Base-by-base conservation (phyloP, 2,329 filamentous ascomycete species). In the Boeremia lycopersici region DNA sequence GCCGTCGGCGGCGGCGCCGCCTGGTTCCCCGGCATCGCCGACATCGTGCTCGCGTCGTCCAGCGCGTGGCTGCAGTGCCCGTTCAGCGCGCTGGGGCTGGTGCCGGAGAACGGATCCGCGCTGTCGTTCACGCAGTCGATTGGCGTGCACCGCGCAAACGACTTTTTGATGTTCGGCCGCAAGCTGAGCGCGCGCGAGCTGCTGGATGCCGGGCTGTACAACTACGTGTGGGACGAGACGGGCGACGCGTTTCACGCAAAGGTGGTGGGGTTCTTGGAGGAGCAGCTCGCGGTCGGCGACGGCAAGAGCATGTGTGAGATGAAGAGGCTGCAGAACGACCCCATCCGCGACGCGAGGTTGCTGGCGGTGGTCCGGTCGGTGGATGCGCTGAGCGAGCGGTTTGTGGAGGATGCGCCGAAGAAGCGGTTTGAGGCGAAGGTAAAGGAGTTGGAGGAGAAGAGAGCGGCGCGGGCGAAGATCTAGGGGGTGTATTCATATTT, bases 221-320 rank as follows among this genome's bases (percentile, higher is more conserved):
- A 82, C 53, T 72, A 73, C 10, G 68, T 82, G 3, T 81, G 81
- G 62, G 68, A 73, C 2, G 61, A 56, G n/a, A 64, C 59, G 9
- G 70, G 71, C 2, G 74, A 77, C 2, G 72, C 66, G 2, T 82
- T 82, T 49, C 77, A 78, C 15, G 60, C 57, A 1, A 68, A 74
- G 50, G 79, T 82, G 0, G 46, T 72, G 1, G 63, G 56, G 38
- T 82, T 78, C 51, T 60, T 82, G 54, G 67, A 77, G 36, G 76
- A 70, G 19, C 76, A 81, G 66, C 59, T 82, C 35, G 64, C 64
- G 43, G 64, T 72, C 0, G 82, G 81, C 66, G 79, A 82, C 70
- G 79, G 79, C 17, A 79, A 78, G 69, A 81, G 78, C 62, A 81
- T 82, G 79, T 79, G 81, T 64, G 79, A 82, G 74, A 76, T 73